Base-by-base conservation (phyloP, 192 early-diverging fungal genomes). In the Backusella luteola region DNA sequence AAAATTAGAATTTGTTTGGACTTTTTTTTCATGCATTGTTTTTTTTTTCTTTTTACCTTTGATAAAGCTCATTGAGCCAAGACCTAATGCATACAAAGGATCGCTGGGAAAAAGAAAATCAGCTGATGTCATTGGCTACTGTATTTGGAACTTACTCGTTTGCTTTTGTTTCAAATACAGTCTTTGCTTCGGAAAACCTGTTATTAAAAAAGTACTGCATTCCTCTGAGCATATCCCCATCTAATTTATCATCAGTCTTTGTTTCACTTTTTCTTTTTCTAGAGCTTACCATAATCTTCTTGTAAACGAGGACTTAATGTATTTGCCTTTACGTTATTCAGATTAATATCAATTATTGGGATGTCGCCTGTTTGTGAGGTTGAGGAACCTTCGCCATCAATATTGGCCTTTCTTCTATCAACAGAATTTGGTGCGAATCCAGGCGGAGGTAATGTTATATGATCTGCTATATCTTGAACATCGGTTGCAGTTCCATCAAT, bases 171-270 rank as follows among this genome's bases (percentile, higher is more conserved):
- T 82, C 80, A 80, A 89, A 89, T 52, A 84, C 79, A 49, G 77
- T 72, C 34, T 89, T 84, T 53, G 88, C 86, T 21, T 89, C 79
- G 3, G 79, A 34, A 70, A 87, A 89, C 56, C 84, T 66, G 79
- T 89, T 89, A 56, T 87, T 85, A 69, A 89, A 89, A 42, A 89
- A 89, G 11, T 76, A 80, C 35, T 81, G 36, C 77, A 82, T 76
- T 29, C 74, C 81, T 2, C 53, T 73, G 0, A 76, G 38, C 73
- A 82, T 82, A 46, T 76, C 52, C 14, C 38, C 69, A 69, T 82
- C 81, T 82, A 69, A 52, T 35, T 29, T 52, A 23, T 42, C 21
- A 29, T 71, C 14, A 11, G 9, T 67, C 1, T 17, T 34, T 38
- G 38, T 39, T 41, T 69, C 19, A 17, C 15, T 23, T 29, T 29